Percentiles rank a stretch among this genome's conserved stretches.
phyloP scores from a whole-genome alignment of 73 alveolate genomes.

The Paramecium octaurelia region DNA sequence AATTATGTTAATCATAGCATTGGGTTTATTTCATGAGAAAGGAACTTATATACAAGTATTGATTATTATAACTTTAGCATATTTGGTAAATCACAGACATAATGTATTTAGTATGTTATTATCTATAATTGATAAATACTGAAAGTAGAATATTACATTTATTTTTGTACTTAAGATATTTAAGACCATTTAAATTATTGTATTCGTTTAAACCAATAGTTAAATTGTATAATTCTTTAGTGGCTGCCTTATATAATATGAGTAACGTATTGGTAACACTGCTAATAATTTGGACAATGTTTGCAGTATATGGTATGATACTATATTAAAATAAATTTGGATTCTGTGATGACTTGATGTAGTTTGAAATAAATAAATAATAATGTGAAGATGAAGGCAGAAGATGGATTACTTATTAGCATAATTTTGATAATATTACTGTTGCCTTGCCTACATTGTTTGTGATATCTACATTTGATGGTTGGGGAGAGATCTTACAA shows the following conservation, averaged over 20 bases:
- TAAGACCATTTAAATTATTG: background rate
- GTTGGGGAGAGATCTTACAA: conserved; percentile 17
- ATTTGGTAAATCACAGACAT: background rate
- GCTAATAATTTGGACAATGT: conserved; percentile 27
- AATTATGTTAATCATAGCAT: background rate
- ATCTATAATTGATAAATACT: background rate
- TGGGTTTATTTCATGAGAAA: background rate
- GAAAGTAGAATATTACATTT: background rate
- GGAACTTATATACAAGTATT: background rate
- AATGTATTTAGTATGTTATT: conserved; percentile 10
- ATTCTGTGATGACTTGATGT: background rate
- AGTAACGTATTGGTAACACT: background rate
- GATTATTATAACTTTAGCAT: background rate
- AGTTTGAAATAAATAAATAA: background rate
- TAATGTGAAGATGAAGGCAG: background rate
- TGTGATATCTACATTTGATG: conserved; percentile 37
- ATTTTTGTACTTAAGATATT: background rate
- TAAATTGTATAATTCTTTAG: background rate
- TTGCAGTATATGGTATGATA: conserved; percentile 24
- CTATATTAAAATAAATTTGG: conserved; percentile 12
- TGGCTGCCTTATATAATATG: background rate
- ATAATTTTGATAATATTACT: conserved; percentile 15
- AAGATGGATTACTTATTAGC: background rate
- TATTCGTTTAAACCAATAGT: background rate
- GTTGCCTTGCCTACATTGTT: conserved; percentile 21